Base-by-base conservation (phyloP, 1,139 yeast species). In the Magnusiomyces paraingens region DNA sequence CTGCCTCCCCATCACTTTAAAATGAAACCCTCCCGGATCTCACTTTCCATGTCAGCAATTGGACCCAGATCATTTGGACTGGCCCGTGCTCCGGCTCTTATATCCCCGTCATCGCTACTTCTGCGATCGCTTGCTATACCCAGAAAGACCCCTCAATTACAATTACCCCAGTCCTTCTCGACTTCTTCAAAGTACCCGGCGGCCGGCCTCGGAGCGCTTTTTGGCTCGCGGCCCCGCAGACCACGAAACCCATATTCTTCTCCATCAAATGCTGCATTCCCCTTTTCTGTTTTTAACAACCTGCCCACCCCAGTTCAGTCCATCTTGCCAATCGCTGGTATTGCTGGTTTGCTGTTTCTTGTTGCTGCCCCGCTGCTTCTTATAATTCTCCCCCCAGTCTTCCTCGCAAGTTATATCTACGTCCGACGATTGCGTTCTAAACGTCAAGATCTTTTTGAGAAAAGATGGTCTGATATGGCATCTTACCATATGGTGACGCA, bases 381-480 rank as follows among this genome's bases (percentile, higher is more conserved):
- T 17, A 55, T 62, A 2, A 50, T 55, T 18, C 58, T 61, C 2
- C 65, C 65, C 18, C 65, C 65, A 3, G 43, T 62, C 15, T 54
- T 55, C 10, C 52, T 65, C n/a, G 67, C 58, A 1, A 47, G 57
- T 11, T 59, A 61, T 58, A 47, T 58, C 49, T 61, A 63, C 52
- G 51, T 59, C 11, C 55, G 63, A 12, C 55, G 62, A 21, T 22
- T 57, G 36, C 51, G 60, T 8, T 47, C 55, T 11, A 42, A 57
- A 36, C 59, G 60, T 8, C 53, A 55, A 20, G 53, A 56, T 18
- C 56, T 63, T 29, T 61, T 58, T 53, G 60, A 60, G 42, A 64
- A 62, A 48, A 55, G 68, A 45, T 64, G 68, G 68, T 50, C 56
- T 45, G 63, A 63, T 29, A 56, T 63, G 60, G 66, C 65, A 18